A percentile compares a stretch with the other conserved stretches of the same genome.
These are phyloP conservation scores for Plenodomus lindquistii DNA, from an alignment of 2,329 filamentous ascomycete species.

Conservation along the genomic window DNA sequence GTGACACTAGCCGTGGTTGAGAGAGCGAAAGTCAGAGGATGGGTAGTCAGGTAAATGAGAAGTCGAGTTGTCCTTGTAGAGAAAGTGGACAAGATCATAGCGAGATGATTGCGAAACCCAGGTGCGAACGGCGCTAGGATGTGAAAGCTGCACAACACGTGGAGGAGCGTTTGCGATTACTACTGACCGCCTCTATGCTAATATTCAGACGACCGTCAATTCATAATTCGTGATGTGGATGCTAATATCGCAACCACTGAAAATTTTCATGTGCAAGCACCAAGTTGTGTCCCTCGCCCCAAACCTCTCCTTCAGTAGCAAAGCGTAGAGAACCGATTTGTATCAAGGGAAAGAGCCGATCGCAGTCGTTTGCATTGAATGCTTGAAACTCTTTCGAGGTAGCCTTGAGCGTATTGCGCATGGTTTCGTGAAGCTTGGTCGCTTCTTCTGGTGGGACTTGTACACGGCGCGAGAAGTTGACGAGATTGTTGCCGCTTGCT, in stretches of 20 bases:
- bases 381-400: conserved; percentile 31
- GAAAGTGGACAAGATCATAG: no score
- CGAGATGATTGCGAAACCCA: no score
- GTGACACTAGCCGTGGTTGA: no score
- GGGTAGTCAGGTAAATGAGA: no score
- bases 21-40: no score
- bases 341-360: conserved; percentile 30
- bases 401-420: conserved; percentile 32
- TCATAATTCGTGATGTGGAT: background rate
- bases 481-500: conserved; percentile 15
- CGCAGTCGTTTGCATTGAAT: conserved; percentile 28
- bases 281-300: conserved; percentile 35
- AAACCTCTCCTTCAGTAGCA: conserved; percentile 30
- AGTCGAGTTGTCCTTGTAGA: no score
- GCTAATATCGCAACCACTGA: conserved; percentile 33
- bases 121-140: no score
- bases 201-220: background rate
- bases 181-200: background rate
- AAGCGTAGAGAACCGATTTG: conserved; percentile 33
- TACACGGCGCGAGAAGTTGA: conserved; percentile 19
- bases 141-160: background rate
- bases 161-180: background rate
- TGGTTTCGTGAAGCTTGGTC: conserved; percentile 22
- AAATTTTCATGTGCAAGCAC: conserved; percentile 36
- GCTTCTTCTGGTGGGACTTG: conserved; percentile 25